Base-by-base conservation (phyloP, 768 basidiomycete genomes). In the Leccinum truebloodii region DNA sequence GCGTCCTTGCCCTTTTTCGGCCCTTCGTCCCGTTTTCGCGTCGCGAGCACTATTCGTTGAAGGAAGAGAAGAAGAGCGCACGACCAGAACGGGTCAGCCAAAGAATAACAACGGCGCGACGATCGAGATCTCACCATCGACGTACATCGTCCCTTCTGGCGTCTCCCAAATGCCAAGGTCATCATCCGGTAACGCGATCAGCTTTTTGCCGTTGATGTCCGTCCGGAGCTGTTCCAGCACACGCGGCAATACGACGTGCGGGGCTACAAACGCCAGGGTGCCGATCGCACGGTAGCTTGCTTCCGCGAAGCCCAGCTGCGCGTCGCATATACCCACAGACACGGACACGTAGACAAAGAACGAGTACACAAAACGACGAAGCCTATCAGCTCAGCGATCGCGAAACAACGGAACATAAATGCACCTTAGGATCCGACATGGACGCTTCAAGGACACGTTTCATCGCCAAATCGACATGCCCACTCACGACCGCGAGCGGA, bases 91-190 rank as follows among this genome's bases (percentile, higher is more conserved):
- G 24, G 51, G 8, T 52, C n/a, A 35, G 35, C 16, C 14, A n/a
- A 41, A 44, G n/a, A 12, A 44, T 44, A 20, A 44, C 10, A 2
- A 28, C 6, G 28, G 5, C 6, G 6, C 16, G 6, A 55, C 16
- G 34, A 49, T 49, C 48, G 6, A 26, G n/a, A 16, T 12, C 12
- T 35, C 58, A 92, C 94, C 92, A 73, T 97, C 92, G 41, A 92
- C 80, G 61, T 82, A 98, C 0, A 86, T 78, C 7, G 82, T 86
- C n/a, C 89, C 96, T 55, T 88, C 86, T 0, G 92, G 90, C 1
- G 94, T 94, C 3, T 78, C 77, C 94, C 92, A 98, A 14, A 97
- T 87, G 6, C 86, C 91, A 18, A 94, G 70, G 50, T 97, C 95
- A 8, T 82, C 78, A 13, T 88, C 81, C 0, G 87, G 87, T 59